Evolutionary conservation across 169 alveolate species (phyloP), one percentile per base, ranked within the genome.

Genomic region (Eimeria zaria): DNA sequence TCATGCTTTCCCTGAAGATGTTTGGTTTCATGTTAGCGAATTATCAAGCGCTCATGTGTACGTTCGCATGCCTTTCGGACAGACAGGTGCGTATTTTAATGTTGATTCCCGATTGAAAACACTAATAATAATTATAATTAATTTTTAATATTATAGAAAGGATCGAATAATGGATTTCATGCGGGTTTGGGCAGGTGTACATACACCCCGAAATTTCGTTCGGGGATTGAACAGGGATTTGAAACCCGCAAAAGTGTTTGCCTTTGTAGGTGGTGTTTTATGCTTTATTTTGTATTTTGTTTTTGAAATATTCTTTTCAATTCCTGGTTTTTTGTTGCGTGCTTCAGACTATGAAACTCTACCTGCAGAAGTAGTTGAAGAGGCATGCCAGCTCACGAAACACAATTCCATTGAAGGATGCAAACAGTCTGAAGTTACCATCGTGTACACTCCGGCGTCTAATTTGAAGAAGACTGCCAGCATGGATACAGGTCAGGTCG

Each of bases 11-110:
- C 99, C 98, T 27, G 98, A 97, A 81, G 99, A 98, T 93, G 95
- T 98, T 0, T 98, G 99, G 98, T 98, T 98, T 97, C 99, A 98
- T 90, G 99, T 97, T 24, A 99, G 98, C 84, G 95, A 97, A 55
- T 97, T 93, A 69, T 97, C 98, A 55, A 97, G 98, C 85, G 99
- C 99, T 8, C 99, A 98, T 92, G 98, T 98, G 44, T 98, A 98
- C 95, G 96, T 98, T 30, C 91, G 99, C 4, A 74, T 97, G 58
- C 98, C 98, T 22, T 41, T 22, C 39, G 67, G 62, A 58, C 94
- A 87, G 1, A 87, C 83, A 44, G 83, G 94, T 87, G 83, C 33
- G 83, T 8, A 2, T 64, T 83, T 30, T 12, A 36, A 16, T 62
- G 4, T n/a, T n/a, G n/a, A n/a, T n/a, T n/a, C n/a, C n/a, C n/a